Evolutionary conservation across 139 green algal genomes (phyloP).

Genomic region (Chlorella sp.): DNA sequence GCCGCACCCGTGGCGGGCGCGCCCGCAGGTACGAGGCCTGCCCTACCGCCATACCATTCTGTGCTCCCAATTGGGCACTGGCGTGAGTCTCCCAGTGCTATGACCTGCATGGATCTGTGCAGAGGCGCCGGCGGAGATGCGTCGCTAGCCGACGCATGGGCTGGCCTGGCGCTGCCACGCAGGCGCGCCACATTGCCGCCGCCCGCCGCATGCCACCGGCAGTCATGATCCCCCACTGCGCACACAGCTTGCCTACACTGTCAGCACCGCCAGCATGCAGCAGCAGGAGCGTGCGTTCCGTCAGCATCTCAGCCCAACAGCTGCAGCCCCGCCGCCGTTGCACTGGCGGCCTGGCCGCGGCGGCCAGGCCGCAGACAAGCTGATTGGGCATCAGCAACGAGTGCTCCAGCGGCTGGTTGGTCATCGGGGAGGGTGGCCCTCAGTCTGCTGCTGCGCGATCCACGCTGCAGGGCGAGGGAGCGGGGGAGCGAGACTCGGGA

Average conservation of each 20-base stretch:
- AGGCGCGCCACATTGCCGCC: constrained; percentile 42
- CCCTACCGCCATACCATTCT: too few relatives aligned
- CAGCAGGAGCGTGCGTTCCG: too few relatives aligned
- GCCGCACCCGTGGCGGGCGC: too few relatives aligned
- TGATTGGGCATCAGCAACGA: not conserved
- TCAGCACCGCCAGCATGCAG: not conserved
- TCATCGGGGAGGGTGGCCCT: not conserved
- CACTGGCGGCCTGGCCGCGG: too few relatives aligned
- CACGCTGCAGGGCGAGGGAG: too few relatives aligned
- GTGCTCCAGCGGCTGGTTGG: not conserved
- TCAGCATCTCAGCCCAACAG: too few relatives aligned
- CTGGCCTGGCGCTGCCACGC: constrained; percentile 70
- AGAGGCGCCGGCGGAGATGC: not conserved
- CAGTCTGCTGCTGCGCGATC: not conserved
- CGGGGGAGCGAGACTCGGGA: too few relatives aligned
- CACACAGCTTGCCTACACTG: not conserved
- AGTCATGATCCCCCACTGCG: not conserved
- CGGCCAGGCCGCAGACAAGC: too few relatives aligned
- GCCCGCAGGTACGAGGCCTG: too few relatives aligned
- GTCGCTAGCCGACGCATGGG: constrained; percentile 64
- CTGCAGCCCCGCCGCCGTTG: too few relatives aligned
- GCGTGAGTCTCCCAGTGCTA: not conserved
- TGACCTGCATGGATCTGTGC: not conserved
- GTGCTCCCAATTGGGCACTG: too few relatives aligned
- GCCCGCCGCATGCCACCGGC: constrained; percentile 33